These are phyloP conservation scores for Orbilia javanica DNA, from an alignment of 2,329 filamentous ascomycete species.

Conservation along the genomic window DNA sequence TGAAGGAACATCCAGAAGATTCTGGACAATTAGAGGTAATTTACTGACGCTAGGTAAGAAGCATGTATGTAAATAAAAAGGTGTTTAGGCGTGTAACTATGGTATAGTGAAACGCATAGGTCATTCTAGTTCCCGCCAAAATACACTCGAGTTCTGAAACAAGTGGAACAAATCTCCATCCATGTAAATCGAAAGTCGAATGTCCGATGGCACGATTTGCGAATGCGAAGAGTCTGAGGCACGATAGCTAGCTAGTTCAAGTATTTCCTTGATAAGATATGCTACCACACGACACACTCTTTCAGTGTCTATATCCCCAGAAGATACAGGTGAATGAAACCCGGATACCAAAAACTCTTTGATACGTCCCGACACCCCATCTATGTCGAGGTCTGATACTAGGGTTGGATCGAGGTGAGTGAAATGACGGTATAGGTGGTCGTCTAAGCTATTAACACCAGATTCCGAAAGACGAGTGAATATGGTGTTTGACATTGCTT, in stretches of 20 bases:
- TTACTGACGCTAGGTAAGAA: too few species aligned
- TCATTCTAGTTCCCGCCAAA: conserved; percentile 6
- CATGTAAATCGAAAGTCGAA: conserved; percentile 21
- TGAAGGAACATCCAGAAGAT: too few species aligned
- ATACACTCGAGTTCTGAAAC: conserved; percentile 24
- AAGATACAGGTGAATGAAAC: background rate
- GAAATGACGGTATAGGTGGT: conserved; percentile 9
- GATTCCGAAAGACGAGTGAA: background rate
- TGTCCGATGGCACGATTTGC: conserved; percentile 21
- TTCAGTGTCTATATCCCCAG: background rate
- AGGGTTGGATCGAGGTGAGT: background rate
- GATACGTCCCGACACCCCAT: conserved; percentile 4
- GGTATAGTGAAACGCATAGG: background rate
- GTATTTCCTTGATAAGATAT: conserved; percentile 25
- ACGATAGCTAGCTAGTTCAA: conserved; percentile 13
- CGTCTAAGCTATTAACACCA: background rate
- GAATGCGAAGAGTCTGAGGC: background rate
- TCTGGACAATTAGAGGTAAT: too few species aligned
- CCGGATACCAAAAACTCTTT: background rate
- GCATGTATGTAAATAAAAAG: too few species aligned
- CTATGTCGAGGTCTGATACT: background rate
- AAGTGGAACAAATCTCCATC: conserved; percentile 16
- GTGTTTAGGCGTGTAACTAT: background rate
- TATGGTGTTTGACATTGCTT: background rate
- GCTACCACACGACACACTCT: conserved; percentile 8